These are phyloP conservation scores for Pseudogymnoascus sp. DNA, from an alignment of 2,329 filamentous ascomycete genomes.

Conservation along the genomic window DNA sequence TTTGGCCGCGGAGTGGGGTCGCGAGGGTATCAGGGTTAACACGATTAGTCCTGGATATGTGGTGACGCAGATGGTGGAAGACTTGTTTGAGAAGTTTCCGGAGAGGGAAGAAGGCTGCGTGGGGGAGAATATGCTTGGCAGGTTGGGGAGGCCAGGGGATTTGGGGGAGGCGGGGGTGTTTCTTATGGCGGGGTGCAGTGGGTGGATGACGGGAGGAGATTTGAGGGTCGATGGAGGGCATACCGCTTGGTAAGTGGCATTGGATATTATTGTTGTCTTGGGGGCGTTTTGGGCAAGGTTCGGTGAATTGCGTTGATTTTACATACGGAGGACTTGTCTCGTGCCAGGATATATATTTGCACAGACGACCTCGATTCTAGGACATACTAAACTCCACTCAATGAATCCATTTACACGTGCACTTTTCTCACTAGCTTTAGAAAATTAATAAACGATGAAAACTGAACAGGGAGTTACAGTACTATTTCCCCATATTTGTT, in stretches of 20 bases:
- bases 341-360: not conserved
- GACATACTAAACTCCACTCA: not conserved
- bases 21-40: slow-evolving; percentile 63
- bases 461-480: not conserved
- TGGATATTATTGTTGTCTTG: not conserved
- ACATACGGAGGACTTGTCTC: not conserved
- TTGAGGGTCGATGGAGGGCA: not conserved
- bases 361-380: not conserved
- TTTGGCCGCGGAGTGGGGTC: slow-evolving; percentile 65
- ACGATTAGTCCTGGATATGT: slow-evolving; percentile 76
- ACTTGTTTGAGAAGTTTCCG: slow-evolving; percentile 67
- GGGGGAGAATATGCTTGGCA: slow-evolving; percentile 77
- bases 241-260: not conserved
- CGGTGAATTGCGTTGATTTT: not conserved
- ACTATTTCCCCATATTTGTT: not conserved
- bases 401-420: not conserved
- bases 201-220: slow-evolving; percentile 55
- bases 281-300: not conserved
- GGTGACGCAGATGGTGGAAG: slow-evolving; percentile 74
- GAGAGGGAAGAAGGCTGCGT: slow-evolving; percentile 63
- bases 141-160: slow-evolving; percentile 58
- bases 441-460: not conserved
- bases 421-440: not conserved
- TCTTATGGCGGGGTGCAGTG: slow-evolving; percentile 56
- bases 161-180: slow-evolving; percentile 65